Base-by-base conservation (phyloP, 768 basidiomycete genomes). In the Paxillus rubicundulus region DNA sequence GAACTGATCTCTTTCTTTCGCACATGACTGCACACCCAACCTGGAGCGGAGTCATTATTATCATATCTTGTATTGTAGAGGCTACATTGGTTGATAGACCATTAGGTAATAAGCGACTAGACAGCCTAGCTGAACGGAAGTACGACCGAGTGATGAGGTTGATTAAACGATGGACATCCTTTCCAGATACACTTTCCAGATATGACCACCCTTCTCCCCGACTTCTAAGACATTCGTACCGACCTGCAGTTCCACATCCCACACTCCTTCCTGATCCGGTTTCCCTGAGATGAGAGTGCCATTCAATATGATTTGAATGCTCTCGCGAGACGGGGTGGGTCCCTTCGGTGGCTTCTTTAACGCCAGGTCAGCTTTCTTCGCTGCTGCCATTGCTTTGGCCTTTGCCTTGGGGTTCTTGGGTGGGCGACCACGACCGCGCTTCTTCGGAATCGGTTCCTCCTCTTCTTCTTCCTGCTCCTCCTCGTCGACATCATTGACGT, bases 131-230 rank as follows among this genome's bases (percentile, higher is more conserved):
- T 41, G 52, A 45, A 50, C 30, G 45, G 56, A 52, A 54, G 47
- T 4, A 36, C 18, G 30, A 58, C 39, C 50, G 41, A 48, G 37
- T 42, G 47, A 43, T 46, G 46, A 36, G 13, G 24, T 24, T 24
- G 33, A 52, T 66, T 56, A 71, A 37, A 59, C 48, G 10, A 53
- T 41, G 18, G 60, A 51, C 54, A 72, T 52, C 39, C 82, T 75
- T 58, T 84, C 80, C 39, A 84, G 69, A 63, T 86, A 86, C 20
- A 87, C 73, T 67, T 85, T 88, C 87, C 87, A 89, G 21, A 81
- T 66, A 58, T 82, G 65, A 9, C 86, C 86, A 32, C 80, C 84
- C 60, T 77, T 78, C 71, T 87, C 86, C 32, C 89, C 87, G 21
- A 92, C 70, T 66, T 92, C 90, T 27, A 92, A 65, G 16, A 82